phyloP scores from a whole-genome alignment of 257 asterid species.

The Rehmannia glutinosa region DNA sequence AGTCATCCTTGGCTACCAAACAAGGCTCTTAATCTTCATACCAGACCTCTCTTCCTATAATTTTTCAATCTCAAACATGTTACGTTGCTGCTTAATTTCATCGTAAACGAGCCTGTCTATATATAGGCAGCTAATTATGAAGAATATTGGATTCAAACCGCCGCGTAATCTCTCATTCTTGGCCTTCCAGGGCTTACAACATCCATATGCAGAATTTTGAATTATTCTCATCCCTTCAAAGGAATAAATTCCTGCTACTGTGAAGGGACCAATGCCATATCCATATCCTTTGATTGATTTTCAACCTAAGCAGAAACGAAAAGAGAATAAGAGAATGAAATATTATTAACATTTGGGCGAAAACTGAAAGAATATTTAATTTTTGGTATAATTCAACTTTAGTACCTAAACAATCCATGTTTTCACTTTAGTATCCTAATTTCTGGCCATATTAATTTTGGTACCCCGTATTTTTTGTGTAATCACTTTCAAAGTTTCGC shows the following conservation, averaged over 20 bases:
- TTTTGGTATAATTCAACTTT: no score
- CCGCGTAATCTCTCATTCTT: neutral
- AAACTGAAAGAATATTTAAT: neutral
- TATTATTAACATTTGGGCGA: no score
- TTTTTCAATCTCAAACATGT: neutral
- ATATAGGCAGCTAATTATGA: neutral
- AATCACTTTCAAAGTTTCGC: no score
- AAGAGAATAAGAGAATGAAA: no score
- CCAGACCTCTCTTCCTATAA: constrained; percentile 34
- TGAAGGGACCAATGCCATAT: neutral
- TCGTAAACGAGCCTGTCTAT: neutral
- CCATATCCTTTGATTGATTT: neutral
- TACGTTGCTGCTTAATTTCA: neutral
- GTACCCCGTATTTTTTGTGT: no score
- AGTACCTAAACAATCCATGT: no score
- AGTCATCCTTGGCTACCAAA: no score
- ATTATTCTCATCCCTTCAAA: neutral
- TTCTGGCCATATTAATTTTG: no score
- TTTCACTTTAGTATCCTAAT: no score
- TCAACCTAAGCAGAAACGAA: neutral
- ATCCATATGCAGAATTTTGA: neutral
- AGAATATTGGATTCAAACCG: neutral
- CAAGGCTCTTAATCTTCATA: constrained; percentile 43
- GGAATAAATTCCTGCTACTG: neutral
- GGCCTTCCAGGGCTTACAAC: neutral